Percentiles rank a stretch among this genome's conserved stretches.
Evolutionary conservation across 192 early-diverging fungal species (phyloP).

Genomic region (Dissophora globulifera): DNA sequence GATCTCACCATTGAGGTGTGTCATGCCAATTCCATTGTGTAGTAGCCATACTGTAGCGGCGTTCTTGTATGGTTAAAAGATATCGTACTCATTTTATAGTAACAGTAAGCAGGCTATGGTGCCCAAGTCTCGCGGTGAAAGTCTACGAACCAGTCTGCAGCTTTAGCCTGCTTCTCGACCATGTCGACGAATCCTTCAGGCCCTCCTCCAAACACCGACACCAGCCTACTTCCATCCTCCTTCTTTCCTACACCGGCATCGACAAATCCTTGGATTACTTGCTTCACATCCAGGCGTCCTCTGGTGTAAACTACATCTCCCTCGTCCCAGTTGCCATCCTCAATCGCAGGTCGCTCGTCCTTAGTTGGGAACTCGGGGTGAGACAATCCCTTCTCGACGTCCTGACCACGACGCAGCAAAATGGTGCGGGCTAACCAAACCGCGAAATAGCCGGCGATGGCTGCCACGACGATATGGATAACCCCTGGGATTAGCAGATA

Average conservation of each 20-base stretch:
- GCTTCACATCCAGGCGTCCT: constrained; percentile 51
- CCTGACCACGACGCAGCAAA: constrained; percentile 34
- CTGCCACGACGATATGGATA: constrained; percentile 32
- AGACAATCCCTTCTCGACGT: constrained; percentile 41
- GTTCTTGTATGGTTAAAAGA: no score
- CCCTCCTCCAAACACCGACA: constrained; percentile 50
- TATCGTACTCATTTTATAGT: no score
- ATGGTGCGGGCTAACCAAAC: constrained; percentile 32
- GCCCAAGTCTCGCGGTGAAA: constrained; percentile 54
- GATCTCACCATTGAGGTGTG: no score
- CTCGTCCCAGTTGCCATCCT: constrained; percentile 55
- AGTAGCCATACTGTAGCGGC: no score
- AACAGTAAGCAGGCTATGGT: no score
- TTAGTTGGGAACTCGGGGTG: constrained; percentile 31
- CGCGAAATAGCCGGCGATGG: constrained; percentile 44
- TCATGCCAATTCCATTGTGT: no score
- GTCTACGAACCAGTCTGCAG: constrained; percentile 43
- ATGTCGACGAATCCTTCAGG: constrained; percentile 52
- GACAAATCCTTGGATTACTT: constrained; percentile 43
- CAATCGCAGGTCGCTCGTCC: constrained; percentile 28
- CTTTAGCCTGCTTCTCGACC: constrained; percentile 45
- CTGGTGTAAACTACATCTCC: constrained; percentile 48
- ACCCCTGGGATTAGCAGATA: constrained; percentile 43
- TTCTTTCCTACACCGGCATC: constrained; percentile 44
- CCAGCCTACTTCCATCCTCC: constrained; percentile 40